A percentile compares a stretch with the other conserved stretches of the same genome.
Evolutionary conservation across 208 protist genomes (phyloP).

Genomic region (Leishmania aethiopica): DNA sequence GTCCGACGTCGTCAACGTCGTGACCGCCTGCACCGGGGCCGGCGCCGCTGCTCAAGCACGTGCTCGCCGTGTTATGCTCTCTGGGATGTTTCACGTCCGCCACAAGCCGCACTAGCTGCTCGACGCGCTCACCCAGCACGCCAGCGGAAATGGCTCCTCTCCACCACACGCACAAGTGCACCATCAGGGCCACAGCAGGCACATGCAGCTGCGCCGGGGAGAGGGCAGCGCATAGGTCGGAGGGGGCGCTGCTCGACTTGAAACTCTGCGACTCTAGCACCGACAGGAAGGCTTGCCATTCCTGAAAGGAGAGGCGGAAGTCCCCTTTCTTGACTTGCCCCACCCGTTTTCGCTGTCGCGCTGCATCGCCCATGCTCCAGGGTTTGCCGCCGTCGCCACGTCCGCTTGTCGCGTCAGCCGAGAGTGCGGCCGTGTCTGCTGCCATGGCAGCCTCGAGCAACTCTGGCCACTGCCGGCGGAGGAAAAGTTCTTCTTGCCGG

Average conservation of each 20-base stretch:
- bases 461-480: constrained; percentile 51
- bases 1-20: not conserved
- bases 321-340: constrained; percentile 10
- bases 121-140: constrained; percentile 36
- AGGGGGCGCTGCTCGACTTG: constrained; percentile 35
- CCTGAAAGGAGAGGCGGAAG: constrained; percentile 67
- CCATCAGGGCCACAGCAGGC: constrained; percentile 58
- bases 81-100: not conserved
- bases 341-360: not conserved
- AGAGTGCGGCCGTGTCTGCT: constrained; percentile 26
- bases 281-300: constrained; percentile 76
- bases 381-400: not conserved
- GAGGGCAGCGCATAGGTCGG: constrained; percentile 41
- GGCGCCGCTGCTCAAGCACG: not conserved
- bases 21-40: not conserved
- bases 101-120: constrained; percentile 32
- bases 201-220: constrained; percentile 36
- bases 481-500: constrained; percentile 74
- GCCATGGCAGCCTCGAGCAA: constrained; percentile 60
- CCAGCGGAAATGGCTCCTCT: constrained; percentile 30
- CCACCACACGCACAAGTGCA: constrained; percentile 72
- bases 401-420: not conserved
- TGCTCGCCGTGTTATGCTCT: not conserved
- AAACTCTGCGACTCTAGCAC: constrained; percentile 31
- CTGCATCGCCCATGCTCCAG: not conserved